Percentiles rank a stretch among this genome's conserved stretches.
Evolutionary conservation across 2,329 filamentous ascomycete species (phyloP).

Genomic region (Cladophialophora chaetospira): DNA sequence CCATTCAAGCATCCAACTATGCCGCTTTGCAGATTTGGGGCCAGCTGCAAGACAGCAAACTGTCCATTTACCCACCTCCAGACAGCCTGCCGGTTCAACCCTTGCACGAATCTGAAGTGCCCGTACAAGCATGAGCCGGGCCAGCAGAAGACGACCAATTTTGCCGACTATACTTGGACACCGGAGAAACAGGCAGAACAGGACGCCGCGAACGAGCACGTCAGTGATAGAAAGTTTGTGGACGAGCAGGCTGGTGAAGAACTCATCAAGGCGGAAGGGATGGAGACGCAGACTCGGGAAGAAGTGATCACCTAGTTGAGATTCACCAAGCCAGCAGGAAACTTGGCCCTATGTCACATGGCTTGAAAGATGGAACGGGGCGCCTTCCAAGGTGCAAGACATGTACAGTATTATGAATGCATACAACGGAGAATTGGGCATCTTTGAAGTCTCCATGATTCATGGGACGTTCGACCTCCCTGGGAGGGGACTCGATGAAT

Average conservation of each 20-base stretch:
- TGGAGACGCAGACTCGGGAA: constrained; percentile 21
- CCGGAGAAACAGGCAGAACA: constrained; percentile 48
- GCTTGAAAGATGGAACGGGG: no score
- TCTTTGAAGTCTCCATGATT: no score
- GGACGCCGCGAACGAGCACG: constrained; percentile 59
- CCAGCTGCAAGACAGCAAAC: constrained; percentile 75
- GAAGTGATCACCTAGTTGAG: constrained; percentile 21
- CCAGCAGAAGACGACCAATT: constrained; percentile 69
- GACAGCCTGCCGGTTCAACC: constrained; percentile 85
- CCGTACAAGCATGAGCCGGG: constrained; percentile 88
- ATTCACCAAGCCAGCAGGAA: no score
- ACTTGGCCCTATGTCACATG: no score
- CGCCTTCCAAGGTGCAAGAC: no score
- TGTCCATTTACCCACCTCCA: constrained; percentile 91
- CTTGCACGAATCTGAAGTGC: constrained; percentile 86
- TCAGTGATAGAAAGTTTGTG: constrained; percentile 87
- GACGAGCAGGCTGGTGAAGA: constrained; percentile 66
- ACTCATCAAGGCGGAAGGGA: constrained; percentile 64
- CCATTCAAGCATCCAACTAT: constrained; percentile 86
- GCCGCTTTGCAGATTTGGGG: constrained; percentile 87
- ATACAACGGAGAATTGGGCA: not conserved
- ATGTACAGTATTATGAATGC: constrained; percentile 3
- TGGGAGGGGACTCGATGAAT: no score
- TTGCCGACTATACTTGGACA: constrained; percentile 90
- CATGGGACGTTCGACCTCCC: no score